Percentiles rank a stretch among this genome's conserved stretches.
Conservation (phyloP, 2,329 filamentous ascomycete genomes). For the Aspergillus neotritici region DNA sequence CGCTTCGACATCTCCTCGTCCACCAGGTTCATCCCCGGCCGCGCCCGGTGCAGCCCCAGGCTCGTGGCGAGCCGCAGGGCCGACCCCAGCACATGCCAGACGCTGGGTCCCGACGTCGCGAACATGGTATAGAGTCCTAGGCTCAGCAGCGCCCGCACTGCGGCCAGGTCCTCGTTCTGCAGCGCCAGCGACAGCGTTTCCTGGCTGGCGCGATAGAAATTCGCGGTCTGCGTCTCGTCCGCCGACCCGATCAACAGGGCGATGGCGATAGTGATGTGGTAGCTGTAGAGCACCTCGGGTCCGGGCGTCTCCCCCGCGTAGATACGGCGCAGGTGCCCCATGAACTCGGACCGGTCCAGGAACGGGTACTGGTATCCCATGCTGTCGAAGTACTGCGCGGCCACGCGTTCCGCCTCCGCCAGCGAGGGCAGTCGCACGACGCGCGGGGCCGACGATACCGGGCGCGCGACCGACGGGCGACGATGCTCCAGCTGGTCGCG, state of each 20-base stretch:
- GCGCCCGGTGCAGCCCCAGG: constrained; percentile 33
- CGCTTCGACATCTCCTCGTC: constrained; percentile 39
- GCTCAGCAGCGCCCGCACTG: constrained; percentile 33
- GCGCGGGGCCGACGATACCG: constrained; percentile 24
- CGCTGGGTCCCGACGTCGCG: constrained; percentile 33
- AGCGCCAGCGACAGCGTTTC: constrained; percentile 30
- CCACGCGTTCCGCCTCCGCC: constrained; percentile 31
- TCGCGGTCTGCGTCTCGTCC: constrained; percentile 25
- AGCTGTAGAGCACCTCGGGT: constrained; percentile 30
- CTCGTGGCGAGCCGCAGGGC: constrained; percentile 35
- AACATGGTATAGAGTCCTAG: constrained; percentile 36
- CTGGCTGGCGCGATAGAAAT: constrained; percentile 34
- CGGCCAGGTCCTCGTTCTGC: constrained; percentile 36
- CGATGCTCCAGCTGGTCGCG: constrained; percentile 36
- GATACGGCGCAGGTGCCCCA: constrained; percentile 28
- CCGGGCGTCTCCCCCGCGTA: constrained; percentile 30
- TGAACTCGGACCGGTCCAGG: constrained; percentile 30
- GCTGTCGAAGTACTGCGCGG: constrained; percentile 34
- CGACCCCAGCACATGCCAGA: constrained; percentile 37
- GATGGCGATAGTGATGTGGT: constrained; percentile 35
- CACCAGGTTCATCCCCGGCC: constrained; percentile 21
- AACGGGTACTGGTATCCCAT: constrained; percentile 38
- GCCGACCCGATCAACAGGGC: constrained; percentile 31
- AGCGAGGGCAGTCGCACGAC: constrained; percentile 31
- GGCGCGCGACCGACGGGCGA: constrained; percentile 30